Percentiles rank a stretch among this genome's conserved stretches.
These are phyloP conservation scores for Apostasia shenzhenica DNA, from an alignment of 106 monocot species.

Conservation along the genomic window DNA sequence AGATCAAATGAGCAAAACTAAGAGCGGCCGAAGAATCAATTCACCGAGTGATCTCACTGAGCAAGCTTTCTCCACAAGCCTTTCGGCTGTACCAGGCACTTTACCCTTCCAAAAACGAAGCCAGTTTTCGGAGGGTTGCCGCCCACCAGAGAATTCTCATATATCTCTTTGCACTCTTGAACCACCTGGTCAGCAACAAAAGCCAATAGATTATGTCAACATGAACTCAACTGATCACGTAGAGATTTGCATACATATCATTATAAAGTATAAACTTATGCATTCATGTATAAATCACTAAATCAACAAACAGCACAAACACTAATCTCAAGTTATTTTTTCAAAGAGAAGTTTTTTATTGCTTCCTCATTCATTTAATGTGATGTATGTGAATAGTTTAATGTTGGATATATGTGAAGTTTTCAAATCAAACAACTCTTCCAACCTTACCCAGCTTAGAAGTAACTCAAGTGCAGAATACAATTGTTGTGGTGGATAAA, in stretches of 20 bases:
- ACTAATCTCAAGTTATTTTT: too few species aligned
- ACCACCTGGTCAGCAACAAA: conserved; percentile 54
- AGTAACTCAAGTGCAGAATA: too few species aligned
- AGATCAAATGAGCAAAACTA: too few species aligned
- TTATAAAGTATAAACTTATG: not conserved
- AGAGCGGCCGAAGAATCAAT: too few species aligned
- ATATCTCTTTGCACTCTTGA: conserved; percentile 94
- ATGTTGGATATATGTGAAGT: too few species aligned
- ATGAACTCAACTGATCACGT: not conserved
- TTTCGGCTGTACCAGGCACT: conserved; percentile 69
- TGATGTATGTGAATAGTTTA: too few species aligned
- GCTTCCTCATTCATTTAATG: too few species aligned
- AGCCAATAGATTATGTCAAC: not conserved
- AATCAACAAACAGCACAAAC: too few species aligned
- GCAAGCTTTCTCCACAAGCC: conserved; percentile 86
- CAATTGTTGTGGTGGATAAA: too few species aligned
- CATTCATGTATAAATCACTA: not conserved
- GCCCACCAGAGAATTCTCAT: conserved; percentile 79
- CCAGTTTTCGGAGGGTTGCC: conserved; percentile 78
- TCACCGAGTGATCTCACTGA: conserved; percentile 13
- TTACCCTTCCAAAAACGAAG: conserved; percentile 84
- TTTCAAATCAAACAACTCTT: too few species aligned
- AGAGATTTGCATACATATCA: not conserved
- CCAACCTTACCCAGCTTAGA: too few species aligned
- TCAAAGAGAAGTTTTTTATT: too few species aligned